Evolutionary conservation across 345 rosid genomes (phyloP).

Genomic region (Odontarrhena argentea): DNA sequence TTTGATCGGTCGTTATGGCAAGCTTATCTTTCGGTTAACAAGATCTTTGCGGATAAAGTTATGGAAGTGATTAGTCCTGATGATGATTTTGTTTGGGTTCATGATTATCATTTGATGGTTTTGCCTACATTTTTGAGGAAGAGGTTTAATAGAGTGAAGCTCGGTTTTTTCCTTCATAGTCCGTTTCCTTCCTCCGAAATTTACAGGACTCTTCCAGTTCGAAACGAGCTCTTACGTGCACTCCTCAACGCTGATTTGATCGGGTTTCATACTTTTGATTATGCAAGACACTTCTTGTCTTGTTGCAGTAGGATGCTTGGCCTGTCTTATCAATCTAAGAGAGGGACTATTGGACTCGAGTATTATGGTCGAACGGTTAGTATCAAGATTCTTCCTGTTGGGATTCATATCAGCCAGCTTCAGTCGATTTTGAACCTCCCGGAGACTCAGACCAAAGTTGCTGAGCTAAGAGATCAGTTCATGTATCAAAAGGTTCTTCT

Average conservation of each 20-base stretch:
- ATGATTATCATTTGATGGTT: slow-evolving; percentile 95
- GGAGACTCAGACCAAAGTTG: slow-evolving; percentile 68
- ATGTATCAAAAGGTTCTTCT: slow-evolving; percentile 66
- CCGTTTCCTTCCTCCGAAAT: slow-evolving; percentile 96
- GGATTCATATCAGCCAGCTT: slow-evolving; percentile 87
- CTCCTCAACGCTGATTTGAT: slow-evolving; percentile 82
- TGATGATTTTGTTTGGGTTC: slow-evolving; percentile 94
- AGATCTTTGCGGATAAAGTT: slow-evolving; percentile 92
- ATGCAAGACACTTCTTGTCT: slow-evolving; percentile 91
- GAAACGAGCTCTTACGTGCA: slow-evolving; percentile 82
- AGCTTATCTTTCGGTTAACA: slow-evolving; percentile 88
- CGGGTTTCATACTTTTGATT: slow-evolving; percentile 94
- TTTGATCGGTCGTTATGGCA: slow-evolving; percentile 92
- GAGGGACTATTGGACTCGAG: slow-evolving; percentile 89
- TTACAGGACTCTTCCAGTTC: slow-evolving; percentile 82
- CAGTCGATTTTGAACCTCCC: slow-evolving; percentile 72
- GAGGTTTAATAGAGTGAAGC: slow-evolving; percentile 84
- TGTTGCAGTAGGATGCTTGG: slow-evolving; percentile 98
- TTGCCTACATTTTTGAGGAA: slow-evolving; percentile 90
- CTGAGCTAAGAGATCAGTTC: slow-evolving; percentile 66
- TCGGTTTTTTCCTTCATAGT: slow-evolving; percentile 91
- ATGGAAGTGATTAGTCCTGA: slow-evolving; percentile 95
- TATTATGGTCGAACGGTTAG: slow-evolving; percentile 87
- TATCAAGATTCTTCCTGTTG: slow-evolving; percentile 91
- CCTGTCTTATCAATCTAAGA: slow-evolving; percentile 79